phyloP scores from a whole-genome alignment of 2,329 filamentous ascomycete species.

The Cytospora paraplurivora region DNA sequence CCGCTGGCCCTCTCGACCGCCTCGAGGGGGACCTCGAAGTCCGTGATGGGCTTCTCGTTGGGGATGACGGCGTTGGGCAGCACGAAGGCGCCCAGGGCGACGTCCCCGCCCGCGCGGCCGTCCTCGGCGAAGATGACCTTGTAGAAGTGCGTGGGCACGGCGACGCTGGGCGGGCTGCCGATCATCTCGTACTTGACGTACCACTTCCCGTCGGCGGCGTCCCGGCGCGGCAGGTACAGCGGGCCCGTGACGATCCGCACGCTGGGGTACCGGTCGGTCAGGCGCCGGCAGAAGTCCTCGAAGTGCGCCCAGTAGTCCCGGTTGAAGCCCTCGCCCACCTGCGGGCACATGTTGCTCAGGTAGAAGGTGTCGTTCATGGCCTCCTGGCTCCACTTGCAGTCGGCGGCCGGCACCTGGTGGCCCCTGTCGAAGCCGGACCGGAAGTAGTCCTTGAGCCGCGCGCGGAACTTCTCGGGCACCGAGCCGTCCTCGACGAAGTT shows the following conservation, averaged over 20 bases:
- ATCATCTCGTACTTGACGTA: conserved; percentile 95
- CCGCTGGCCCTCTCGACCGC: conserved; percentile 89
- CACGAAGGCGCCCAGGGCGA: conserved; percentile 91
- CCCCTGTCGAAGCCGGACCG: conserved; percentile 93
- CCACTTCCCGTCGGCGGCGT: conserved; percentile 87
- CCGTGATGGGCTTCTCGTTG: conserved; percentile 81
- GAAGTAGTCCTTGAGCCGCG: conserved; percentile 89
- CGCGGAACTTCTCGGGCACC: conserved; percentile 86
- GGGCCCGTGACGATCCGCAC: conserved; percentile 93
- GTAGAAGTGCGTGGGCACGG: conserved; percentile 98
- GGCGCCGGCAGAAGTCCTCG: conserved; percentile 89
- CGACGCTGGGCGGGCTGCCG: conserved; percentile 87
- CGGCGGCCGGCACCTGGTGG: conserved; percentile 95
- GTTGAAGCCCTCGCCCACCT: conserved; percentile 98
- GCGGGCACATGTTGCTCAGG: conserved; percentile 95
- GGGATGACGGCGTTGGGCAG: conserved; percentile 88
- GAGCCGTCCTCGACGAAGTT: conserved; percentile 77
- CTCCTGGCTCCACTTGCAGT: conserved; percentile 90
- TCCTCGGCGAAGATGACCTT: conserved; percentile 98
- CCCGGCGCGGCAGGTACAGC: conserved; percentile 84
- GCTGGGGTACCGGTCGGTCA: conserved; percentile 79
- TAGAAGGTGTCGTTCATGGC: conserved; percentile 96
- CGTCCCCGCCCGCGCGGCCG: conserved; percentile 66
- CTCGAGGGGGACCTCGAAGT: conserved; percentile 95
- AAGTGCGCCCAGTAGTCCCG: conserved; percentile 99